Base-by-base conservation (phyloP, 306 rosid genomes). In the Medicago arabica region DNA sequence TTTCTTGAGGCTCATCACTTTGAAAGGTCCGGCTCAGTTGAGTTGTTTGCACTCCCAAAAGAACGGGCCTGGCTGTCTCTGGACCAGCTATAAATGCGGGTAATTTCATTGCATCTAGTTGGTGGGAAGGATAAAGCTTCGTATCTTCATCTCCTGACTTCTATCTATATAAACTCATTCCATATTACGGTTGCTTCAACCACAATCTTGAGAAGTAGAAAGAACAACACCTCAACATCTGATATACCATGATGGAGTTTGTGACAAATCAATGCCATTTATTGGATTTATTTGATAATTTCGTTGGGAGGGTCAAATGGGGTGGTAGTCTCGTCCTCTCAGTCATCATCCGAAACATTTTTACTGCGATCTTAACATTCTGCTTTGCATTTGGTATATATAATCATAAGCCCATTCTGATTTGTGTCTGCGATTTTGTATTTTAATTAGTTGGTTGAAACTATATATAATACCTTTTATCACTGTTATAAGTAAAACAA, bases 331-430 rank as follows among this genome's bases (percentile, higher is more conserved):
- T 88, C 53, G 90, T 87, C 44, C 49, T 90, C 68, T 86, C 91
- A 72, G 96, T 85, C 54, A 67, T 92, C 74, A 69, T 90, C 63
- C 90, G 93, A 47, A 92, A 89, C 82, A 76, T 90, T 50, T 85
- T 92, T 49, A 87, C 93, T 61, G 98, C 93, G 71, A 90, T 95
- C 91, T 85, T 95, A 70, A 92, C 98, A 63, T 92, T 92, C 85
- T 95, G 87, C 89, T 92, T 95, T 74, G 93, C 98, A 50, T 81
- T 90, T 69, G 98, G 98, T 95, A 72, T 16, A 9, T 63, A 63
- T 9, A 21, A 13, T 31, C 28, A 28, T 34, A 83, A 7, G 50
- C 8, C n/a, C 59, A 50, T 31, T 62, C 23, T 47, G 11, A 7
- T 6, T 13, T 46, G 40, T 51, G 17, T 23, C 47, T 31, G 40